phyloP scores from a whole-genome alignment of 2,329 filamentous ascomycete genomes.

The Mycosphaerella arachidis region DNA sequence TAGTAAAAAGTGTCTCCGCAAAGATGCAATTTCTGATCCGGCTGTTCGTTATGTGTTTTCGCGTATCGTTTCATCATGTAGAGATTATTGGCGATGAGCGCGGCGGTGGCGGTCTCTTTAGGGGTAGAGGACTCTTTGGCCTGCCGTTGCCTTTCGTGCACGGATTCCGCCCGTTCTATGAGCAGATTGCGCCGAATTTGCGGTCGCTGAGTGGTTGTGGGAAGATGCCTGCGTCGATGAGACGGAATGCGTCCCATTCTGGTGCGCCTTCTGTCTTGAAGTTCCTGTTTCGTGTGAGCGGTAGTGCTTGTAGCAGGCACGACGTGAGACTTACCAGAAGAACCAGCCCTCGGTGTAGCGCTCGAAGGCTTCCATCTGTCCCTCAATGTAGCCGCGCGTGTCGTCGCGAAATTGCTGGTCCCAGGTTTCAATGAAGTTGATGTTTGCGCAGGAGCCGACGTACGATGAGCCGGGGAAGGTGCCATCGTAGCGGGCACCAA shows the following conservation, averaged over 20 bases:
- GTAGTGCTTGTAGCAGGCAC: background rate
- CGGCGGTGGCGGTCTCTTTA: background rate
- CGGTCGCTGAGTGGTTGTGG: conserved; percentile 39
- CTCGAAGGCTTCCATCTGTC: conserved; percentile 52
- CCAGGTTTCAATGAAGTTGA: conserved; percentile 48
- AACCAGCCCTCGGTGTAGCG: conserved; percentile 50
- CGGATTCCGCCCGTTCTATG: conserved; percentile 10
- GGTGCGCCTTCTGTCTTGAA: conserved; percentile 52
- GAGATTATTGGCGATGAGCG: background rate
- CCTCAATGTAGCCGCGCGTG: conserved; percentile 50
- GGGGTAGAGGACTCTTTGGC: background rate
- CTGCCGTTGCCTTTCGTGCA: background rate
- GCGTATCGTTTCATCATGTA: background rate
- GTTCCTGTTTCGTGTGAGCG: conserved; percentile 34
- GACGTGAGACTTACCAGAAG: conserved; percentile 40
- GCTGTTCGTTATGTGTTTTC: background rate
- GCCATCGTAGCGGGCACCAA: conserved; percentile 59
- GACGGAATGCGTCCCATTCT: conserved; percentile 51
- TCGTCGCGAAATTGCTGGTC: conserved; percentile 42
- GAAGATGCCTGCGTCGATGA: conserved; percentile 50
- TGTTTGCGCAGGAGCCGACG: conserved; percentile 53
- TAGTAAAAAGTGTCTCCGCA: background rate
- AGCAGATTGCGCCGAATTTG: conserved; percentile 29
- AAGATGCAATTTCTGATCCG: background rate
- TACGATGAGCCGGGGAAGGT: conserved; percentile 45